Percentiles rank a stretch among this genome's conserved stretches.
phyloP scores from a whole-genome alignment of 192 early-diverging fungal species.

The Coemansia pectinata region DNA sequence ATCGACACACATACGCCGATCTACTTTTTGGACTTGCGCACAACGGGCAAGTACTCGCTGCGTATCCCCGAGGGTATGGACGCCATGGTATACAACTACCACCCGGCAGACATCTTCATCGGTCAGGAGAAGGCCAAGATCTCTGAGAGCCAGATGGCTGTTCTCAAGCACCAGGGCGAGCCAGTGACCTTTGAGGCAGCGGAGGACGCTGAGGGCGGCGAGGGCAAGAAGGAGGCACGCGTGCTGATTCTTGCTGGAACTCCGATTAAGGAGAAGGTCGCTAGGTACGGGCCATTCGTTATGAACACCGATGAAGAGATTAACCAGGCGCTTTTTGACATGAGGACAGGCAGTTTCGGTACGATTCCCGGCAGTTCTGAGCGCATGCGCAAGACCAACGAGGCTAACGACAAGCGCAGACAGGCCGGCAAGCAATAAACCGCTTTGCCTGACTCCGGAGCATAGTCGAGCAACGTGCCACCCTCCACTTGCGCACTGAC shows the following conservation, averaged over 20 bases:
- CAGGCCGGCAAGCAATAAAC: slow-evolving; percentile 36
- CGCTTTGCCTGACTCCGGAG: background rate
- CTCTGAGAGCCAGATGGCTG: slow-evolving; percentile 39
- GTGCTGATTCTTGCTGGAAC: slow-evolving; percentile 66
- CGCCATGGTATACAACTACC: slow-evolving; percentile 53
- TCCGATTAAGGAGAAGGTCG: slow-evolving; percentile 61
- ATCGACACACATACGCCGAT: slow-evolving; percentile 80
- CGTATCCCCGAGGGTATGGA: slow-evolving; percentile 55
- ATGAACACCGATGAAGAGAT: slow-evolving; percentile 58
- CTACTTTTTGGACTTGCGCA: slow-evolving; percentile 74
- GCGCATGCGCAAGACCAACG: slow-evolving; percentile 50
- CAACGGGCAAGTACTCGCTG: slow-evolving; percentile 57
- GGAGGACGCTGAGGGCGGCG: slow-evolving; percentile 17
- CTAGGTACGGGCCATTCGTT: slow-evolving; percentile 68
- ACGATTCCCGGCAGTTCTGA: slow-evolving; percentile 50
- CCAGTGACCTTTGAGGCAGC: slow-evolving; percentile 41
- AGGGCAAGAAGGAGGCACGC: slow-evolving; percentile 51
- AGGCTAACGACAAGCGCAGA: slow-evolving; percentile 40
- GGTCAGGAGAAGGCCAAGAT: slow-evolving; percentile 48
- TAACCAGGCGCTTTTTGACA: slow-evolving; percentile 40
- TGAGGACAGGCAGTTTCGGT: slow-evolving; percentile 43
- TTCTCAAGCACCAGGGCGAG: slow-evolving; percentile 41
- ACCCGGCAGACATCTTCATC: slow-evolving; percentile 28
- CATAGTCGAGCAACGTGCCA: background rate
- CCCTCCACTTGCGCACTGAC: background rate